phyloP scores from a whole-genome alignment of 2,329 filamentous ascomycete species.

The Grosmannia serpens region DNA sequence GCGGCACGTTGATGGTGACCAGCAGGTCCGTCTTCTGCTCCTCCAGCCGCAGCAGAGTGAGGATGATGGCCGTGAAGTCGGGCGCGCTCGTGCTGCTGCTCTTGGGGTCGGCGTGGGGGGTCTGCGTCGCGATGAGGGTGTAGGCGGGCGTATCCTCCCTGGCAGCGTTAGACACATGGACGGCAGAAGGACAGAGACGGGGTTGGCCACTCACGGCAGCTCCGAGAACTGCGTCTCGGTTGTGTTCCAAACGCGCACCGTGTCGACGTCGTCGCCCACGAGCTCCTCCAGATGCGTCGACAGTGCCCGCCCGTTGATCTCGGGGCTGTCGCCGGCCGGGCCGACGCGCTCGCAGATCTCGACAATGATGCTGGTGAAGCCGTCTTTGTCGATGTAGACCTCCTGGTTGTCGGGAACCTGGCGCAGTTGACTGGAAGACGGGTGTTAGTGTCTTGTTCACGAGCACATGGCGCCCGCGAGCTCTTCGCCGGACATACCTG shows the following conservation, averaged over 20 bases:
- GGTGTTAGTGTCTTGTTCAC: background rate
- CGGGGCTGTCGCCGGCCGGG: slow-evolving; percentile 36
- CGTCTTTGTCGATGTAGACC: slow-evolving; percentile 74
- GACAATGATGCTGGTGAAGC: slow-evolving; percentile 78
- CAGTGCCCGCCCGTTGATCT: slow-evolving; percentile 58
- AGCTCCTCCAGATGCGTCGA: slow-evolving; percentile 59
- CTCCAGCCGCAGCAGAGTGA: slow-evolving; percentile 67
- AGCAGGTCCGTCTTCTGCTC: slow-evolving; percentile 69
- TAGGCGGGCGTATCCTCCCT: slow-evolving; percentile 48
- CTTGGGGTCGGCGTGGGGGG: slow-evolving; percentile 25
- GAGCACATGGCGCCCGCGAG: background rate
- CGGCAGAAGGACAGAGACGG: background rate
- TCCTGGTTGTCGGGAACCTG: slow-evolving; percentile 83
- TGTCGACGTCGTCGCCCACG: slow-evolving; percentile 51
- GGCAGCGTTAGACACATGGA: background rate
- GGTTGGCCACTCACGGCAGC: slow-evolving; percentile 10
- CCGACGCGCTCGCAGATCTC: slow-evolving; percentile 80
- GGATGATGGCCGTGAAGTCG: slow-evolving; percentile 63
- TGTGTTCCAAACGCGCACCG: slow-evolving; percentile 55
- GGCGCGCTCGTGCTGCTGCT: slow-evolving; percentile 28
- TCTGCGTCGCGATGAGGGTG: slow-evolving; percentile 58
- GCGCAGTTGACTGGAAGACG: slow-evolving; percentile 48
- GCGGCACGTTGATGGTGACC: slow-evolving; percentile 79
- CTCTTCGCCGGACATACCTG: slow-evolving; percentile 36
- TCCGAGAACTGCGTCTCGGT: slow-evolving; percentile 47